Base-by-base conservation (phyloP, 768 basidiomycete species). In the Kwoniella bestiolae region DNA sequence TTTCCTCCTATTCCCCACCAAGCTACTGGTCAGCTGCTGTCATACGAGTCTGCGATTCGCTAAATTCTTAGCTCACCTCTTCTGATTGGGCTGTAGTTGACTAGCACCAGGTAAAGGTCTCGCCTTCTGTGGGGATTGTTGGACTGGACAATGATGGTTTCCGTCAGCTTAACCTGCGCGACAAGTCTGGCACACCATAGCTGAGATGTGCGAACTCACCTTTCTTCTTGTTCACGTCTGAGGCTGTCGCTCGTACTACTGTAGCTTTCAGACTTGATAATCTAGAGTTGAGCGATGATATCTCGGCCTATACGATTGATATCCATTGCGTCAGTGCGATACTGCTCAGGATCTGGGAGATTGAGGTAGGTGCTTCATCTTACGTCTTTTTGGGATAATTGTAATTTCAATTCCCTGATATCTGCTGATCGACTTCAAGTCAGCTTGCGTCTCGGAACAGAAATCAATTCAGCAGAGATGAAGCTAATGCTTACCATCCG, bases 351-450 rank as follows among this genome's bases (percentile, higher is more conserved):
- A n/a, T n/a, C 21, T 26, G 12, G 3, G 28, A 16, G 56, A 26
- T 26, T 44, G 21, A 57, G 3, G 23, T 38, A 21, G 25, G n/a
- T 32, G 31, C 5, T n/a, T n/a, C n/a, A 41, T 38, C 66, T 59
- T 46, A 72, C 73, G 41, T 77, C 73, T 57, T 73, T 77, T 46
- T 68, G 61, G n/a, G 65, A 47, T 5, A 76, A 25, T 53, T 71
- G 38, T 12, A 68, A 61, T 55, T 64, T 58, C 2, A 76, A 66
- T 25, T 41, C 60, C 14, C 66, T 51, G 7, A 71, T 7, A 29
- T 77, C 73, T 18, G 65, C 75, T 73, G n/a, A 29, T 16, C 29
- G n/a, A 0, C 41, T 7, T 38, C 26, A 31, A 62, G 35, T 29
- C 18, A 56, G 53, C 53, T 38, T 34, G 18, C 29, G 26, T 35